A percentile compares a stretch with the other conserved stretches of the same genome.
These are phyloP conservation scores for Gillenia trifoliata DNA, from an alignment of 306 rosid species.

Conservation along the genomic window DNA sequence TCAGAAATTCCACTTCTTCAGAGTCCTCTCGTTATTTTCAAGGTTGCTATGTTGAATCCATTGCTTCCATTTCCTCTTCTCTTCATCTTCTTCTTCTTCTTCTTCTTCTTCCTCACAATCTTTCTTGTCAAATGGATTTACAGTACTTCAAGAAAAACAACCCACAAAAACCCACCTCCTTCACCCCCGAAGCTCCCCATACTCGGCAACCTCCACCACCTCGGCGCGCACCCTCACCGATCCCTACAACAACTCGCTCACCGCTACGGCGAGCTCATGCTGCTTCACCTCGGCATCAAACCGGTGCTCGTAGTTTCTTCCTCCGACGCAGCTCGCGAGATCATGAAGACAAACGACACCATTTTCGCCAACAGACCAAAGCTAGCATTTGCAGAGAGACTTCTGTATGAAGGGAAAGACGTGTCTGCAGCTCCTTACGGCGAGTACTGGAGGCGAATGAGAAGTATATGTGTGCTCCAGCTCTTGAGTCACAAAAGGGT, in stretches of 20 bases:
- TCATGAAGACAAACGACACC: not conserved
- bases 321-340: not conserved
- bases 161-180: conserved; percentile 8
- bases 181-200: conserved; percentile 15
- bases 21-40: not conserved
- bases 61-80: not conserved
- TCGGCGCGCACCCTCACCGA: not conserved
- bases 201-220: conserved; percentile 22
- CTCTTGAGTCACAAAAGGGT: conserved; percentile 12
- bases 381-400: not conserved
- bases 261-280: not conserved
- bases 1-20: not conserved
- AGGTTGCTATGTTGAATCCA: not conserved
- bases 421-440: not conserved
- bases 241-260: not conserved
- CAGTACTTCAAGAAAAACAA: not conserved
- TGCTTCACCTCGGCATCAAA: not conserved
- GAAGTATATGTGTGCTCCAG: not conserved
- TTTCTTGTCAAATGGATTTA: not conserved
- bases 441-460: not conserved
- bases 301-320: not conserved
- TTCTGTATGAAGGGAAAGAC: not conserved
- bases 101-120: too few species aligned
- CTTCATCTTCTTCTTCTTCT: not conserved
- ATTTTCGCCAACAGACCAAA: not conserved